Base-by-base conservation (phyloP, 768 basidiomycete species). In the Lentinula lateritia region DNA sequence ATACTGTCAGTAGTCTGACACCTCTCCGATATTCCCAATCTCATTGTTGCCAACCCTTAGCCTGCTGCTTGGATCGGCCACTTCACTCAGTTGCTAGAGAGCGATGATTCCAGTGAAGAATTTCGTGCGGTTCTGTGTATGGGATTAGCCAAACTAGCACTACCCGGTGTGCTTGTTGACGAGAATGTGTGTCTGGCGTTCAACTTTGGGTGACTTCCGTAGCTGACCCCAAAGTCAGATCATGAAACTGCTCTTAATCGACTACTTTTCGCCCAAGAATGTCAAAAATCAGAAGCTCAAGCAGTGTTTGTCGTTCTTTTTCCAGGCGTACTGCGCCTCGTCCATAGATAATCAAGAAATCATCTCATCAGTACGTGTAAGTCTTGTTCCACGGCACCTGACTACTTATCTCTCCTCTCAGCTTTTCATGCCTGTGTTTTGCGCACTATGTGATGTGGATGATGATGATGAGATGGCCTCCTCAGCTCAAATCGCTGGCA, bases 271-370 rank as follows among this genome's bases (percentile, higher is more conserved):
- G 0, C 92, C 92, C 1, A 83, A 88, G 58, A 96, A 92, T 2
- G 80, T 76, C 15, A 83, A 86, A 34, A 98, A 96, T 67, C 88
- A 92, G 62, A 84, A 89, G 60, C 78, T 98, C 16, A 82, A 92
- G 45, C 95, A 98, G 71, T 93, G 89, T 67, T 73, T 97, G 42
- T 82, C 88, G 3, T 91, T 89, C 71, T 96, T 96, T 79, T 87
- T 95, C 74, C 90, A 86, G 1, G 85, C 87, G 0, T 97, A 89
- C 69, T 91, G 91, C 71, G 92, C 87, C 72, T 92, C 92, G n/a
- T 87, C 88, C 0, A 71, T 82, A 5, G 66, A 66, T 20, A 92
- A 95, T 67, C 95, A 97, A 72, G 72, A 80, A 16, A 73, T 82
- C n/a, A 87, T 97, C 80, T 81, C 81, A 60, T 75, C 82, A 70